Evolutionary conservation across 306 rosid species (phyloP).

Genomic region (Cyamopsis tetragonoloba): DNA sequence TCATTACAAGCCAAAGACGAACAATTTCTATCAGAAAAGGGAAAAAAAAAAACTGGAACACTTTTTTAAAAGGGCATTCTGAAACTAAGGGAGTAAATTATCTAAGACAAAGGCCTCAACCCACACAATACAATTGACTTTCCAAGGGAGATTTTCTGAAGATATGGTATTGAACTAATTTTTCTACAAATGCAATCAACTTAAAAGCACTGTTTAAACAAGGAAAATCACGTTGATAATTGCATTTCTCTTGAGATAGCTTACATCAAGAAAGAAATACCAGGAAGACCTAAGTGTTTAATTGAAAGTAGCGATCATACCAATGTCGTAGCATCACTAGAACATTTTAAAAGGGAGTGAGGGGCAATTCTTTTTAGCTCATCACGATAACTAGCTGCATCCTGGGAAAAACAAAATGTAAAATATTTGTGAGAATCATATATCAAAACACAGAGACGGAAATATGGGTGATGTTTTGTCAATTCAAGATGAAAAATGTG

Average conservation of each 20-base stretch:
- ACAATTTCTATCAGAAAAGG: background rate
- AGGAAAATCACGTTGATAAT: background rate
- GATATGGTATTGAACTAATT: background rate
- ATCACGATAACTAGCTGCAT: conserved; percentile 85
- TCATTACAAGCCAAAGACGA: conserved; percentile 5
- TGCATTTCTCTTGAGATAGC: background rate
- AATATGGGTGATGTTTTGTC: background rate
- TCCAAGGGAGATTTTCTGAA: background rate
- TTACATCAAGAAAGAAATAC: conserved; percentile 9
- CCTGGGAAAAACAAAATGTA: conserved; percentile 40
- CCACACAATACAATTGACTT: background rate
- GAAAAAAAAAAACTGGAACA: background rate
- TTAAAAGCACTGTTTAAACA: background rate
- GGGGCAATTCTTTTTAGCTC: conserved; percentile 80
- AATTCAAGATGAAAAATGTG: background rate
- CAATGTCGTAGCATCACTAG: conserved; percentile 86
- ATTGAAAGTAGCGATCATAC: conserved; percentile 36
- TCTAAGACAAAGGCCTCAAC: background rate
- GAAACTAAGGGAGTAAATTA: background rate
- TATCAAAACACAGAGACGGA: background rate
- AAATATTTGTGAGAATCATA: background rate
- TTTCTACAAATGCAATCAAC: background rate
- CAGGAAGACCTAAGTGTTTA: background rate
- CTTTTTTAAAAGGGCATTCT: background rate
- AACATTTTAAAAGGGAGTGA: conserved; percentile 73